These are phyloP conservation scores for Chrysanthemum lavandulifolium DNA, from an alignment of 129 eudicot species.

Conservation along the genomic window DNA sequence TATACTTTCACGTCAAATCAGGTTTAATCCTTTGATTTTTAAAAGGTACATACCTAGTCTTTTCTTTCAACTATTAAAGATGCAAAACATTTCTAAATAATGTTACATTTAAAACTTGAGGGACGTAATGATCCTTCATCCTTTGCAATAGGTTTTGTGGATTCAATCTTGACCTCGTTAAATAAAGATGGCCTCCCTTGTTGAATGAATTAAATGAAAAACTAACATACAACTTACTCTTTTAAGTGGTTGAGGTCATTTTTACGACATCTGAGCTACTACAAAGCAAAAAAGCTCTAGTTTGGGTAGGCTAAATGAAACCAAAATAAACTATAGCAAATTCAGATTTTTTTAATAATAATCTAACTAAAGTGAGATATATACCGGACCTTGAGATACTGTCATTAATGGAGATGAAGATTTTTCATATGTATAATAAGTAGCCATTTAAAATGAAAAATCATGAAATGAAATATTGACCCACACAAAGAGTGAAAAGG, in stretches of 20 bases:
- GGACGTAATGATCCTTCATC: background rate
- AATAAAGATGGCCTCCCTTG: background rate
- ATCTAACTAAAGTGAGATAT: background rate
- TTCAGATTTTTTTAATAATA: background rate
- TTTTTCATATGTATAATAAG: constrained; percentile 1
- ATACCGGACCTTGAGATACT: background rate
- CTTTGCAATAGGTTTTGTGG: background rate
- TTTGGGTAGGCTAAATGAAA: no score
- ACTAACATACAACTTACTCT: no score
- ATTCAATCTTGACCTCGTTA: constrained; percentile 11
- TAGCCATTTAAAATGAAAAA: background rate
- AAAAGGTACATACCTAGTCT: background rate
- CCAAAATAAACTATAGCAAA: no score
- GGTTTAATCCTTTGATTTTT: background rate
- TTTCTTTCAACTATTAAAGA: background rate
- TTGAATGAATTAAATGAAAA: background rate
- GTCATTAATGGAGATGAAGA: background rate
- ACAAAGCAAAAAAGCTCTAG: no score
- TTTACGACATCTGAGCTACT: no score
- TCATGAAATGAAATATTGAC: background rate
- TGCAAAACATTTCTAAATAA: background rate
- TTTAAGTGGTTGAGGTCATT: no score
- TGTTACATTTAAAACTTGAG: background rate
- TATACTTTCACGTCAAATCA: background rate
- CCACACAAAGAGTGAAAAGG: constrained; percentile 8